These are phyloP conservation scores for Carex kokanica DNA, from an alignment of 176 grass and related monocot species.

Conservation along the genomic window DNA sequence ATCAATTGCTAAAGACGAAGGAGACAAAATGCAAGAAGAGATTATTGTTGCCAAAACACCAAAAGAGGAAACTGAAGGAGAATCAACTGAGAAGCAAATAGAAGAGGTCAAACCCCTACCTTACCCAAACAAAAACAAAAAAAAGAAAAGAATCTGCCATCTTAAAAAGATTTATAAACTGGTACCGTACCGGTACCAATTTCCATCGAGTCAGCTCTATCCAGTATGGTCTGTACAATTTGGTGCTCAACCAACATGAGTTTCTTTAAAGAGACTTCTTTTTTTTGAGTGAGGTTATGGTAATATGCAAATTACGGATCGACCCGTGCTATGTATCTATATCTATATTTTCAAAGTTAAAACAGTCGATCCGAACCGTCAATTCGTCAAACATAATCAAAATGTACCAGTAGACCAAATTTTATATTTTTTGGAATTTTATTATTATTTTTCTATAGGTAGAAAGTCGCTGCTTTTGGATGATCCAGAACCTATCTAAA, in stretches of 20 bases:
- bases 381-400: too few relatives aligned
- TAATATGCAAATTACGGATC: too few relatives aligned
- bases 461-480: too few relatives aligned
- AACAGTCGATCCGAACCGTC: too few relatives aligned
- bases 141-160: not conserved
- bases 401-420: too few relatives aligned
- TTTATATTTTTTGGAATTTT: too few relatives aligned
- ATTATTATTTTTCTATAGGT: too few relatives aligned
- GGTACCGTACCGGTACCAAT: not conserved
- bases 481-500: too few relatives aligned
- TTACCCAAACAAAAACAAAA: not conserved
- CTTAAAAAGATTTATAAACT: not conserved
- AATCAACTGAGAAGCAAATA: not conserved
- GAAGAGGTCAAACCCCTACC: not conserved
- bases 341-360: too few relatives aligned
- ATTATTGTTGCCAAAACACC: not conserved
- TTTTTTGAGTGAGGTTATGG: too few relatives aligned
- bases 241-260: not conserved
- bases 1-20: not conserved
- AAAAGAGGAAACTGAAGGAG: constrained; percentile 9
- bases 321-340: too few relatives aligned
- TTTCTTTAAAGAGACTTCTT: not conserved
- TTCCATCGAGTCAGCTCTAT: not conserved
- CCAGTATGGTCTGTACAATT: not conserved
- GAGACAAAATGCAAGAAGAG: not conserved